Evolutionary conservation across 768 basidiomycete species (phyloP).

Genomic region (Rickenella mellea): DNA sequence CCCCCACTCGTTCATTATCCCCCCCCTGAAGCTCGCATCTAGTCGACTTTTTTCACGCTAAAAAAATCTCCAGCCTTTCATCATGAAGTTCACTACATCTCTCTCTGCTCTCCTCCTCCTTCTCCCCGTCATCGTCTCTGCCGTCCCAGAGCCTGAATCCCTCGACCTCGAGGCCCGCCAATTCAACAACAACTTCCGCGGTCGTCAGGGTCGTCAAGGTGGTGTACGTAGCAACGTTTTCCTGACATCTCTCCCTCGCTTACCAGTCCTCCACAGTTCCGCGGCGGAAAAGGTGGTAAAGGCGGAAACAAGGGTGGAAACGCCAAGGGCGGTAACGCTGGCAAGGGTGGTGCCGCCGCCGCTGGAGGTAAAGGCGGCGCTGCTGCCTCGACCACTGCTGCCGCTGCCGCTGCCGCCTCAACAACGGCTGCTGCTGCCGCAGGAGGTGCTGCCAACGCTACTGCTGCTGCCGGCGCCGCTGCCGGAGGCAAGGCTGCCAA

Average conservation of each 20-base stretch:
- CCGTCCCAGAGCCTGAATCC: slow-evolving; percentile 12
- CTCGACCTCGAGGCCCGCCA: slow-evolving; percentile 4
- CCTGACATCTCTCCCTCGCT: not conserved
- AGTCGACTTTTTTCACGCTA: slow-evolving; percentile 13
- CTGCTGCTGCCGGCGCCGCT: slow-evolving; percentile 9
- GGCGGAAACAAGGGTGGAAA: slow-evolving; percentile 6
- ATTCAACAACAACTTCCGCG: not conserved
- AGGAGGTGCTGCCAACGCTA: slow-evolving; percentile 1
- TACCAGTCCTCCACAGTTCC: not conserved
- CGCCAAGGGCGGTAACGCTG: slow-evolving; percentile 12
- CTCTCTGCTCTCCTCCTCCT: slow-evolving; percentile 26
- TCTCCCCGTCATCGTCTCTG: slow-evolving; percentile 9
- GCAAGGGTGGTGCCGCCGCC: not conserved
- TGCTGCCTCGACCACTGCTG: not conserved
- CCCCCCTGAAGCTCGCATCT: slow-evolving; percentile 15
- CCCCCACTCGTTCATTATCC: slow-evolving; percentile 26
- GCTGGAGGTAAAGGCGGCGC: slow-evolving; percentile 7
- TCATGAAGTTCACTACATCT: slow-evolving; percentile 42
- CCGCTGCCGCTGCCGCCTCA: not conserved
- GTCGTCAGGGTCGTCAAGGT: slow-evolving; percentile 7
- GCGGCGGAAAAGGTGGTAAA: slow-evolving; percentile 3
- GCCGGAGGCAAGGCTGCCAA: slow-evolving; percentile 10
- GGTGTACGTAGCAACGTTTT: slow-evolving; percentile 1
- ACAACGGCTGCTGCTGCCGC: slow-evolving; percentile 1
- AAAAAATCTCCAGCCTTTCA: slow-evolving; percentile 15